Base-by-base conservation (phyloP, 2,329 filamentous ascomycete species). In the Colletotrichum sp. region DNA sequence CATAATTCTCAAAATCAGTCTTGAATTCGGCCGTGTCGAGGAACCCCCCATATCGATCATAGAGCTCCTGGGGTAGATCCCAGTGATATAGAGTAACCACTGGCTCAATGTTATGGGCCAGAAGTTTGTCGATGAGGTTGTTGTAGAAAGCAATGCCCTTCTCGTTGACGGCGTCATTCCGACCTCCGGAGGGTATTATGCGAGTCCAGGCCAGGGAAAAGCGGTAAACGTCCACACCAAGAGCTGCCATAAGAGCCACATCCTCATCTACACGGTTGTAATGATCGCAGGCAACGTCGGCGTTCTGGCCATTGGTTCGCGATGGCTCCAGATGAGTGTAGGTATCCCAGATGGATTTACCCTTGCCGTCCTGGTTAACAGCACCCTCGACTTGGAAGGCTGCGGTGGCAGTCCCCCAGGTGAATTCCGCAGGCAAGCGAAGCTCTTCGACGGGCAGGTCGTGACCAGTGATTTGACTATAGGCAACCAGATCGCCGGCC, bases 191-290 rank as follows among this genome's bases (percentile, higher is more conserved):
- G 2, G 92, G 92, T 70, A 94, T 92, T 70, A 94, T 89, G 57
- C 92, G 90, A 8, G 92, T 90, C 92, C 92, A 94, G 10, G 91
- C 91, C 44, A 94, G 84, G 6, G 92, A 93, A 81, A 94, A 93
- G 24, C 92, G 89, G 80, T 93, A 94, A 6, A 89, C 89, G 77
- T 89, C 88, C 9, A 90, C 90, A 62, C 91, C 90, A 62, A 90
- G 89, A 63, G 86, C 82, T 79, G 90, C 91, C 77, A 94, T 82
- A 9, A 94, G 85, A 6, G 87, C 90, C 76, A 93, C 89, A 79
- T 94, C 92, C 68, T 91, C 86, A 13, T 84, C 82, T 5, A 82
- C 83, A 0, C 83, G 81, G 73, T 88, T 82, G 76, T 88, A 88
- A 71, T 87, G 84, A 36, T 87, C 84, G 30, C 85, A 86, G 3